phyloP scores from a whole-genome alignment of 1,284 basidiomycete species.

The Ustilago bromivora region DNA sequence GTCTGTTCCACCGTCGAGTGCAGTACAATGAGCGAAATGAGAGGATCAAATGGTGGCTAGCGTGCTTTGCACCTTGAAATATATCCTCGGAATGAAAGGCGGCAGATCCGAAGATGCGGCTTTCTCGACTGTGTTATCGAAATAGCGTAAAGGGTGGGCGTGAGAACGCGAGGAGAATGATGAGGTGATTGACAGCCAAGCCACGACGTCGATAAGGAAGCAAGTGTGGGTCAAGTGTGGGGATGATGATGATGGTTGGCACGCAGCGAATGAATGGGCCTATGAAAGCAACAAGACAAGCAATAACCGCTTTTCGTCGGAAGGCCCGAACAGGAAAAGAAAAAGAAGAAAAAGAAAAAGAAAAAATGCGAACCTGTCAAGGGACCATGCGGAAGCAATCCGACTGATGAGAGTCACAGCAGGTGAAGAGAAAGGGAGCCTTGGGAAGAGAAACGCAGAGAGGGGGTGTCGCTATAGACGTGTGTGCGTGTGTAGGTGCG shows the following conservation, averaged over 20 bases:
- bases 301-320: background rate
- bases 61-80: background rate
- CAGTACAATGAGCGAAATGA: background rate
- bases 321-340: conserved; percentile 8
- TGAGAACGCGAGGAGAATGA: background rate
- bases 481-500: conserved; percentile 1
- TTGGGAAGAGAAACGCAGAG: background rate
- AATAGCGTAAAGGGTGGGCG: background rate
- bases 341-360: background rate
- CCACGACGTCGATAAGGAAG: background rate
- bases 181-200: background rate
- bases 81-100: background rate
- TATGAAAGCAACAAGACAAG: background rate
- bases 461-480: background rate
- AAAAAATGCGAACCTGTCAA: background rate
- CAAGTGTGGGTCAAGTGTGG: background rate
- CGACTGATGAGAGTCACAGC: background rate
- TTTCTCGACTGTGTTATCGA: background rate
- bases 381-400: background rate
- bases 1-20: background rate
- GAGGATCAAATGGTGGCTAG: background rate
- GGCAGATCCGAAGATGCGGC: background rate
- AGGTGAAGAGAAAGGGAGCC: background rate
- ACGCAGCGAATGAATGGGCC: background rate
- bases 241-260: conserved; percentile 1